Conservation (phyloP, 805 yeast genomes). For the Monosporozyma yasuniensis region DNA sequence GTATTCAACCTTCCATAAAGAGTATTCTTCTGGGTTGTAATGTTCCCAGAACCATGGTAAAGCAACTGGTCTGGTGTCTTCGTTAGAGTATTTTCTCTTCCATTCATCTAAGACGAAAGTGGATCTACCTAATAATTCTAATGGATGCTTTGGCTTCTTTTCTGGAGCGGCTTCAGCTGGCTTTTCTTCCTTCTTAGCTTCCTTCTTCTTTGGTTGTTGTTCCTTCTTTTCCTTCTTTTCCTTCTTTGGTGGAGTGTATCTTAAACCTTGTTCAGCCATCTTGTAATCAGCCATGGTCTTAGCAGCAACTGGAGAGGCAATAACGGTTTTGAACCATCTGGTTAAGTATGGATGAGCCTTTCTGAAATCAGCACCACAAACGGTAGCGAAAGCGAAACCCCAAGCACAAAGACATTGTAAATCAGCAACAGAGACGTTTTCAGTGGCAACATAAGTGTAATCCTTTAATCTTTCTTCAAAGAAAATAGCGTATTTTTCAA, state of each 20-base stretch:
- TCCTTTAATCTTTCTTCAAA: constrained; percentile 52
- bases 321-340: constrained; percentile 66
- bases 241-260: constrained; percentile 66
- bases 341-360: constrained; percentile 49
- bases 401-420: constrained; percentile 15
- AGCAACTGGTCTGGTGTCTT: constrained; percentile 89
- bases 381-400: constrained; percentile 32
- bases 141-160: constrained; percentile 87
- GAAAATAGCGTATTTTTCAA: constrained; percentile 34
- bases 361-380: constrained; percentile 61
- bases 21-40: constrained; percentile 88
- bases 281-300: constrained; percentile 42
- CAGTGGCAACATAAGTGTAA: constrained; percentile 69
- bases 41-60: constrained; percentile 98
- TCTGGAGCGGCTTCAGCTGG: constrained; percentile 36
- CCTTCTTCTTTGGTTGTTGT: constrained; percentile 23
- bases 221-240: constrained; percentile 53
- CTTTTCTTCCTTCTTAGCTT: constrained; percentile 11
- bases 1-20: constrained; percentile 90
- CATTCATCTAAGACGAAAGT: constrained; percentile 74
- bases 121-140: constrained; percentile 71
- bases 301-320: constrained; percentile 39
- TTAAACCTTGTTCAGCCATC: constrained; percentile 51
- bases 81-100: constrained; percentile 95
- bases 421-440: constrained; percentile 41